phyloP scores from a whole-genome alignment of 371 early-diverging fungal genomes.

The Dinochytrium kinnereticum region DNA sequence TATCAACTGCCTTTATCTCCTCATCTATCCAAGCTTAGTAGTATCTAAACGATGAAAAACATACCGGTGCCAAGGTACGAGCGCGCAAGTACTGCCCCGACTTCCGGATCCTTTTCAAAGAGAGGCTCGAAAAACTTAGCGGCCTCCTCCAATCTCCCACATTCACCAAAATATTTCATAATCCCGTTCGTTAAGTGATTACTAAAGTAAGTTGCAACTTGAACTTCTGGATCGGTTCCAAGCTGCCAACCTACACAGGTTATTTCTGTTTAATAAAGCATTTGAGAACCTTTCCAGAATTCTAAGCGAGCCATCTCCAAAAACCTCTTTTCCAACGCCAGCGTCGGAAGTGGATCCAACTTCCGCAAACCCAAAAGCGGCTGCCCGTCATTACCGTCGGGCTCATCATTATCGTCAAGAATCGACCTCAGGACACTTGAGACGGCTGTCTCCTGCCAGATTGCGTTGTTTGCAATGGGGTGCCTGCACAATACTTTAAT shows the following conservation, averaged over 20 bases:
- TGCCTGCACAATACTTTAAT: slow-evolving; percentile 48
- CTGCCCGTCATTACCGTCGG: slow-evolving; percentile 72
- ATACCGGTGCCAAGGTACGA: slow-evolving; percentile 71
- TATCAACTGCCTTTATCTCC: slow-evolving; percentile 87
- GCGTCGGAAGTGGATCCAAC: slow-evolving; percentile 79
- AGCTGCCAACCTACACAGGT: slow-evolving; percentile 77
- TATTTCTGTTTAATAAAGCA: not conserved
- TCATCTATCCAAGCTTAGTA: too few species aligned
- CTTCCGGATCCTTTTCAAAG: slow-evolving; percentile 83
- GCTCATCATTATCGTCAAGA: slow-evolving; percentile 81
- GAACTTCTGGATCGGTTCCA: slow-evolving; percentile 93
- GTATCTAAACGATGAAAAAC: not conserved
- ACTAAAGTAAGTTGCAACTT: slow-evolving; percentile 83
- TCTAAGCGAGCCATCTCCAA: slow-evolving; percentile 82
- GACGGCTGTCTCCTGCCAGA: slow-evolving; percentile 91
- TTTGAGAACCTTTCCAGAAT: slow-evolving; percentile 73
- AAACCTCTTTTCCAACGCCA: slow-evolving; percentile 75
- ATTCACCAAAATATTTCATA: slow-evolving; percentile 85
- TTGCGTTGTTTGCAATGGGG: slow-evolving; percentile 68
- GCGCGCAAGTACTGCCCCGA: slow-evolving; percentile 82
- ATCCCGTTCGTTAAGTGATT: slow-evolving; percentile 83
- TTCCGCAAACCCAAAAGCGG: slow-evolving; percentile 81
- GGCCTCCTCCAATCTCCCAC: slow-evolving; percentile 77
- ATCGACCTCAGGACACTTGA: slow-evolving; percentile 88
- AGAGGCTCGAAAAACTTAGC: slow-evolving; percentile 80